These are phyloP conservation scores for Testicularia cyperi DNA, from an alignment of 1,284 basidiomycete species.

Conservation along the genomic window DNA sequence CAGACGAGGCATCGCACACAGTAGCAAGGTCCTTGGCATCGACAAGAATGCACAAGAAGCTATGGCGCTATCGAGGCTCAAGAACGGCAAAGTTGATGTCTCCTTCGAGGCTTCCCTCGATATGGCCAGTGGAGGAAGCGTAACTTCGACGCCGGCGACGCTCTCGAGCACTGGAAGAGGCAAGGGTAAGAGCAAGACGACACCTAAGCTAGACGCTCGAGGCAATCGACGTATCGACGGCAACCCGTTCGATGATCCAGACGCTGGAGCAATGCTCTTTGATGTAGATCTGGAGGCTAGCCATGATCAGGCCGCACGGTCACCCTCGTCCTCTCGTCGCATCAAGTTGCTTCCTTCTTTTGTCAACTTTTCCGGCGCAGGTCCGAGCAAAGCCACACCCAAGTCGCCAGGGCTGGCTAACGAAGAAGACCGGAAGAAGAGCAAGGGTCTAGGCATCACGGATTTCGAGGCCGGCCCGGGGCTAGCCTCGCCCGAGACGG, in stretches of 20 bases:
- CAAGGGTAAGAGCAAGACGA: slow-evolving; percentile 20
- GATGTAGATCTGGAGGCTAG: slow-evolving; percentile 25
- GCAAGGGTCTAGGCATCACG: too few relatives aligned
- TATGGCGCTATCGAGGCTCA: slow-evolving; percentile 17
- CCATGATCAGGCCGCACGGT: slow-evolving; percentile 1
- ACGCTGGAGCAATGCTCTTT: slow-evolving; percentile 7
- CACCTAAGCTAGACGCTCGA: too few relatives aligned
- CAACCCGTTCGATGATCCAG: too few relatives aligned
- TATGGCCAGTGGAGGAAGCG: not conserved
- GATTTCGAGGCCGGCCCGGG: too few relatives aligned
- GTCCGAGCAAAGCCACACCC: too few relatives aligned
- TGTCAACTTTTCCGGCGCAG: too few relatives aligned
- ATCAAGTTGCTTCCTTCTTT: too few relatives aligned
- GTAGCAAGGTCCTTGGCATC: slow-evolving; percentile 18
- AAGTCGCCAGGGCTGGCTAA: too few relatives aligned
- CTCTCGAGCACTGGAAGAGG: not conserved
- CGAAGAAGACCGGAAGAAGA: too few relatives aligned
- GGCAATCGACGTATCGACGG: too few relatives aligned
- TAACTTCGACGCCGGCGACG: too few relatives aligned
- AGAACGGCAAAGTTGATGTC: slow-evolving; percentile 31
- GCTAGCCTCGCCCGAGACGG: too few relatives aligned
- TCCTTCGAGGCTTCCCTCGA: slow-evolving; percentile 24
- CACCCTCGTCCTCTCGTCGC: slow-evolving; percentile 1
- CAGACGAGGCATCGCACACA: slow-evolving; percentile 29
- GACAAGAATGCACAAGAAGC: slow-evolving; percentile 11